These are phyloP conservation scores for Pichia membranifaciens DNA, from an alignment of 805 yeast species.

Conservation along the genomic window DNA sequence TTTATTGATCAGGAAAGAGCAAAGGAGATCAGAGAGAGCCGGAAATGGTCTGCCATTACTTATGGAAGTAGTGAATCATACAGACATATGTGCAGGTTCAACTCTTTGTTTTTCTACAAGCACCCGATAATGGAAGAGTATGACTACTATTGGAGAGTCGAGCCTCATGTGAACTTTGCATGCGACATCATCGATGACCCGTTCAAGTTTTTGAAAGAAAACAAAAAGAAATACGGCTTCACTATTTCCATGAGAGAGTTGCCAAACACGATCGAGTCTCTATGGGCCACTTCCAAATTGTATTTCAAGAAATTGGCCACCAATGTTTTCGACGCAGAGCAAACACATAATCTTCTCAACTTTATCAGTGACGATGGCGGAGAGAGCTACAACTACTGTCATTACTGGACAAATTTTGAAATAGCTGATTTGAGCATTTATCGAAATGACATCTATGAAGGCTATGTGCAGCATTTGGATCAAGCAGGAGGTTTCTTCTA, in stretches of 20 bases:
- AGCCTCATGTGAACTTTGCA: constrained; percentile 45
- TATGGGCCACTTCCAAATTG: constrained; percentile 43
- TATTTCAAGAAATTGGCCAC: constrained; percentile 30
- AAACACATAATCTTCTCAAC: constrained; percentile 39
- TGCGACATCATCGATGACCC: constrained; percentile 53
- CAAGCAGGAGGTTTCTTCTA: constrained; percentile 71
- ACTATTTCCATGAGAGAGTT: constrained; percentile 49
- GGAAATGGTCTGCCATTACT: constrained; percentile 35
- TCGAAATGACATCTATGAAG: constrained; percentile 50
- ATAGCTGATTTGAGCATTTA: constrained; percentile 64
- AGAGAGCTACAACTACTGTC: constrained; percentile 62
- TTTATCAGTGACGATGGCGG: constrained; percentile 66
- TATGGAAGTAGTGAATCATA: constrained; percentile 65
- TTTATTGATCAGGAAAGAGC: constrained; percentile 40
- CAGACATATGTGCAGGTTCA: constrained; percentile 62
- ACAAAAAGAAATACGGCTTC: constrained; percentile 45
- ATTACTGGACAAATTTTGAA: constrained; percentile 80
- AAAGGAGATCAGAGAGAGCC: constrained; percentile 29
- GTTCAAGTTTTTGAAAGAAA: constrained; percentile 48
- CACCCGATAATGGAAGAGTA: constrained; percentile 46
- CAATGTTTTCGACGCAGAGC: constrained; percentile 1
- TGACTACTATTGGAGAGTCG: constrained; percentile 59
- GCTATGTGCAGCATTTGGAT: constrained; percentile 60
- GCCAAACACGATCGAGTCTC: constrained; percentile 43
- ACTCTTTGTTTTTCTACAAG: constrained; percentile 49